A percentile compares a stretch with the other conserved stretches of the same genome.
Conservation (phyloP, 495 filamentous ascomycete genomes). For the Aspergillus olivimuriae region DNA sequence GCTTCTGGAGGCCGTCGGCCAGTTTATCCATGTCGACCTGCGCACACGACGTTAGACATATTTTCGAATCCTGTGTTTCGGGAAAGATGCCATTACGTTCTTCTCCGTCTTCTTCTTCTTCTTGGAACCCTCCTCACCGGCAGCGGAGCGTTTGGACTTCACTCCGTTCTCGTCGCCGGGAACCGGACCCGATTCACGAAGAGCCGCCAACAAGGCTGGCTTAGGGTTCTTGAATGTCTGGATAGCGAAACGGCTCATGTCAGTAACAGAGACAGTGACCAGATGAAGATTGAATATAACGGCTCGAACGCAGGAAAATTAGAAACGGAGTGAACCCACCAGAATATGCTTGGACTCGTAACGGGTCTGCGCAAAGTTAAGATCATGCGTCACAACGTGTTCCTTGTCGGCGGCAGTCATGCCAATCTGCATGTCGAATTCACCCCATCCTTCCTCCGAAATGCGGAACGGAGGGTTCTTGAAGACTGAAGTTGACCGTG, state of each 20-base stretch:
- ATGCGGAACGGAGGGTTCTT: slow-evolving; percentile 83
- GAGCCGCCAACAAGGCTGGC: slow-evolving; percentile 62
- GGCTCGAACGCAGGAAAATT: no score
- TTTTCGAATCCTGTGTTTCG: not conserved
- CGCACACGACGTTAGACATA: slow-evolving; percentile 8
- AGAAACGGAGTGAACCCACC: no score
- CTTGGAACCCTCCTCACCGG: slow-evolving; percentile 54
- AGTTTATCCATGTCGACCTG: slow-evolving; percentile 91
- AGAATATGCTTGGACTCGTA: slow-evolving; percentile 83
- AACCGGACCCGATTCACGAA: slow-evolving; percentile 77
- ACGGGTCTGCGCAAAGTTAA: slow-evolving; percentile 76
- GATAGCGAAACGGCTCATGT: not conserved
- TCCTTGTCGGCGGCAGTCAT: slow-evolving; percentile 80
- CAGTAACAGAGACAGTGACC: not conserved
- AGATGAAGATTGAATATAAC: no score
- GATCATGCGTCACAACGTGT: slow-evolving; percentile 72
- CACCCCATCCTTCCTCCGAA: slow-evolving; percentile 93
- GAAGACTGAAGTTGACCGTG: no score
- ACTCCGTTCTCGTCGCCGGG: slow-evolving; percentile 66
- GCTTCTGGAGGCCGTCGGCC: slow-evolving; percentile 81
- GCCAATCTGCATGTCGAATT: slow-evolving; percentile 92
- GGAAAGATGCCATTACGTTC: slow-evolving; percentile 41
- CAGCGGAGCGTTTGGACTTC: slow-evolving; percentile 42
- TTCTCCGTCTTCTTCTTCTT: slow-evolving; percentile 75
- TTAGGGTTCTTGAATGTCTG: slow-evolving; percentile 90